Conservation (phyloP, 202 grass and related monocot genomes). For the Panicum virgatum region DNA sequence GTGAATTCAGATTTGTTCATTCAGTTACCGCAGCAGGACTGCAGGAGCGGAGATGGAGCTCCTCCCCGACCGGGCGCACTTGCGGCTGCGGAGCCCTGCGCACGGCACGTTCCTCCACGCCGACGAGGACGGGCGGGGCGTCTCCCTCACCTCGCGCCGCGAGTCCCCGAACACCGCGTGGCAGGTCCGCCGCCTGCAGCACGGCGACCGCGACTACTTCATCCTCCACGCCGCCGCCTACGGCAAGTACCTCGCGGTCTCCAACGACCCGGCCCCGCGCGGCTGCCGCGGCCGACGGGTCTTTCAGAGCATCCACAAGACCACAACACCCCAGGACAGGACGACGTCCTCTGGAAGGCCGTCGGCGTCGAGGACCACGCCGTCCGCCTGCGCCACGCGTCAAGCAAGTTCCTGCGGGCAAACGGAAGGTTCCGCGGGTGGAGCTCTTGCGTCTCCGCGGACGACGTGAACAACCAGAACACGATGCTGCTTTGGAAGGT, state of each 20-base stretch:
- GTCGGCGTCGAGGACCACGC: no score
- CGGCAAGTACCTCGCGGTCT: constrained; percentile 12
- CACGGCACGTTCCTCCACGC: background rate
- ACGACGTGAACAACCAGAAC: no score
- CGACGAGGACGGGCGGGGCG: background rate
- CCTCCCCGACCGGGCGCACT: background rate
- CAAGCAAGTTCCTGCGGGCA: fast-evolving
- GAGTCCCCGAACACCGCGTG: background rate
- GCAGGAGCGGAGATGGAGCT: background rate
- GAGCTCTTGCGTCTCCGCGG: no score
- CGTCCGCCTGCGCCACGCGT: background rate
- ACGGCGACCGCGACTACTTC: fast-evolving
- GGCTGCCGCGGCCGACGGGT: background rate
- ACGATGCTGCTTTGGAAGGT: no score
- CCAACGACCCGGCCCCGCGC: no score
- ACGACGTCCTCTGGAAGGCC: background rate
- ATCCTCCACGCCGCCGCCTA: constrained; percentile 19
- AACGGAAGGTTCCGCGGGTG: no score
- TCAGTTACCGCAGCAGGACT: background rate
- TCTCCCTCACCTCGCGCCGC: background rate
- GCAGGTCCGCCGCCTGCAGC: background rate
- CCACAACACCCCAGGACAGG: background rate
- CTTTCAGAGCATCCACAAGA: no score
- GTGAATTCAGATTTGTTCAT: background rate
- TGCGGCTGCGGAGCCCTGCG: constrained; percentile 12